Conservation (phyloP, 352 stramenopile genomes). For the Lagenidium sp. region DNA sequence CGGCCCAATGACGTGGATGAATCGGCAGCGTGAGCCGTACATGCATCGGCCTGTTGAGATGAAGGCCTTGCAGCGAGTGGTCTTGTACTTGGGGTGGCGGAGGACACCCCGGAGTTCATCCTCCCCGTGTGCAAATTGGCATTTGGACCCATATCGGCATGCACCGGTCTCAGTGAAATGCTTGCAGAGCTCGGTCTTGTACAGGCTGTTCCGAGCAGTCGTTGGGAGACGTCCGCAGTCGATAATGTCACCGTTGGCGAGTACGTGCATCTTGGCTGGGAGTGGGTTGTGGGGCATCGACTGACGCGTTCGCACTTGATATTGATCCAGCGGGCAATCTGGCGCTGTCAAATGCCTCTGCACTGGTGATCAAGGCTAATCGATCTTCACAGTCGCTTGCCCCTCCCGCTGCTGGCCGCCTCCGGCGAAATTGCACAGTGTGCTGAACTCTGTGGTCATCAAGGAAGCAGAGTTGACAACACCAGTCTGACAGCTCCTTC, state of each 20-base stretch:
- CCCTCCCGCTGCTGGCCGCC: too few species aligned
- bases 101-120: conserved; percentile 80
- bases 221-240: conserved; percentile 69
- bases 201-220: conserved; percentile 80
- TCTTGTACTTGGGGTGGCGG: conserved; percentile 90
- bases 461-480: too few species aligned
- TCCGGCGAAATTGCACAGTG: too few species aligned
- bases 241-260: conserved; percentile 81
- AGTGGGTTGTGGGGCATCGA: too few species aligned
- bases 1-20: conserved; percentile 66
- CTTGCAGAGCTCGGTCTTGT: conserved; percentile 91
- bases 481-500: too few species aligned
- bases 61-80: conserved; percentile 85
- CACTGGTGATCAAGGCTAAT: too few species aligned
- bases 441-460: too few species aligned
- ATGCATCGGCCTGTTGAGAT: conserved; percentile 77
- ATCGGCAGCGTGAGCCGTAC: conserved; percentile 83
- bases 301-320: too few species aligned
- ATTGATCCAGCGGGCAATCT: too few species aligned
- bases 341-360: too few species aligned
- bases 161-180: conserved; percentile 82
- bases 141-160: conserved; percentile 84
- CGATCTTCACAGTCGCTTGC: too few species aligned
- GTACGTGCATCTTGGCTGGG: conserved; percentile 71
- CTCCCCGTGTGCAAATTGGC: conserved; percentile 85